phyloP scores from a whole-genome alignment of 257 asterid genomes.

The Petrea volubilis region DNA sequence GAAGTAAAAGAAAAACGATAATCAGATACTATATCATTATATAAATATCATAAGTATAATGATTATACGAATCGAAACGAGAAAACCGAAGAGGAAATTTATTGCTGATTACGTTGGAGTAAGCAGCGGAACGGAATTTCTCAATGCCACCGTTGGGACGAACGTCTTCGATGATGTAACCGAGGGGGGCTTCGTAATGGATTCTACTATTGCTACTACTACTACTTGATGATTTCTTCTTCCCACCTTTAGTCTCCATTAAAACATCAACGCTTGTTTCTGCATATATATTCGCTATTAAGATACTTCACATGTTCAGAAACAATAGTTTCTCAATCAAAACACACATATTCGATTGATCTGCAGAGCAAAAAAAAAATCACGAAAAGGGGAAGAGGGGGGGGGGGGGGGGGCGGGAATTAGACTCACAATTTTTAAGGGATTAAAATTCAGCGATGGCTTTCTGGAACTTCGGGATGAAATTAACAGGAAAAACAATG shows the following conservation, averaged over 20 bases:
- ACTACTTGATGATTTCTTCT: constrained; percentile 7
- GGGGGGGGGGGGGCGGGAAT: no score
- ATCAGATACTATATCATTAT: not conserved
- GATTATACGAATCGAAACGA: no score
- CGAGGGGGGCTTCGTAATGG: constrained; percentile 52
- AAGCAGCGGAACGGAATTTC: constrained; percentile 54
- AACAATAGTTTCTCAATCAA: not conserved
- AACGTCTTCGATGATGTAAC: constrained; percentile 49
- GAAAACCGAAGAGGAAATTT: not conserved
- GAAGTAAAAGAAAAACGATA: not conserved
- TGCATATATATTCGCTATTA: not conserved
- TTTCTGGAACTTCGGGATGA: no score
- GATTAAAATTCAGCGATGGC: no score
- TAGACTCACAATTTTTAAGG: not conserved
- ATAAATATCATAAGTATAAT: not conserved
- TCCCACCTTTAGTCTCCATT: constrained; percentile 25
- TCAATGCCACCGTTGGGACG: constrained; percentile 54
- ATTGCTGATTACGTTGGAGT: constrained; percentile 38
- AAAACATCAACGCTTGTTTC: constrained; percentile 13
- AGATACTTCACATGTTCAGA: not conserved
- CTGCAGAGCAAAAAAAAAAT: not conserved
- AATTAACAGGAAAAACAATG: not conserved
- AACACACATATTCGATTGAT: not conserved
- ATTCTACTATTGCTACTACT: not conserved
- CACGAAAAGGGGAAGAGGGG: no score